Evolutionary conservation across 1,284 basidiomycete species (phyloP), one percentile per base, ranked within the genome.

Genomic region (Athelia psychrophila): DNA sequence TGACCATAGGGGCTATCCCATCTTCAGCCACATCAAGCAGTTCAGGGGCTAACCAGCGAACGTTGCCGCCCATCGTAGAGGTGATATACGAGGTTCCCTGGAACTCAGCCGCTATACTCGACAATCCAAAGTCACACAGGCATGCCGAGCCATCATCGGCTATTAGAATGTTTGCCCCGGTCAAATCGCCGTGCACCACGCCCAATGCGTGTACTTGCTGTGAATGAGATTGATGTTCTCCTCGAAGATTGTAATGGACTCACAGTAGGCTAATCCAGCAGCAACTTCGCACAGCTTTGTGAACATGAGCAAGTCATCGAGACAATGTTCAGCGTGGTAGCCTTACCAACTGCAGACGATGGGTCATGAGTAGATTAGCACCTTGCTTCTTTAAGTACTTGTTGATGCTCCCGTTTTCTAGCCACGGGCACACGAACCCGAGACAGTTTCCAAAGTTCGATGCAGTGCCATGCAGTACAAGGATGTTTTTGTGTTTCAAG

Each of bases 391-490:
- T 74, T 55, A 79, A 56, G 56, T 77, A 76, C 51, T 70, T 71
- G 30, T 67, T 72, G 2, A 77, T 59, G 23, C 72, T 76, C 2
- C 77, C 77, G 38, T 77, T 70, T 12, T 75, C 70, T 51, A 72
- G 63, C 77, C 77, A 79, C 0, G 77, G 78, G 44, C 71, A 79
- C 6, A 79, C 75, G 64, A 79, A 73, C 0, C 74, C 70, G 9
- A 57, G 58, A 35, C 72, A 71, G 23, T 60, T 68, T 15, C 77
- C 76, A 51, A 77, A 77, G 49, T 68, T 71, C 5, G 58, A 57
- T 2, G 66, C 62, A 3, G 64, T 65, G 3, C 77, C 77, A 49
- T 67, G 68, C 0, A 79, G 58, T 44, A 68, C 64, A 25, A 79
- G 52, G 35, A 79, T 56, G 35, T 79, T 68, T 19, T 55, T 68